Evolutionary conservation across 805 yeast species (phyloP).

Genomic region (Blastobotrys mokoenaii): DNA sequence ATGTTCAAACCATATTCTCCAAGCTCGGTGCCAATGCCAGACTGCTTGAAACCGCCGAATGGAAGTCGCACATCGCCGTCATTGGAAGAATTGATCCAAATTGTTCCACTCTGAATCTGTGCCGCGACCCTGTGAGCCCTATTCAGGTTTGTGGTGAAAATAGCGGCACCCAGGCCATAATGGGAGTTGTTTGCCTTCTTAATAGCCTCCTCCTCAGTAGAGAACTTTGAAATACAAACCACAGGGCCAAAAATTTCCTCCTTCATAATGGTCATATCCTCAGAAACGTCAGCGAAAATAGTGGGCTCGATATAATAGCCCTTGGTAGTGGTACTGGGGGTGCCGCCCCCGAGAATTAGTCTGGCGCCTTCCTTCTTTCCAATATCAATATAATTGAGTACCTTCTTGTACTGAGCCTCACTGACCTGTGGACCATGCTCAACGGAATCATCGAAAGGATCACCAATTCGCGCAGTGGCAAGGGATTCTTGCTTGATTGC

Average conservation of each 20-base stretch:
- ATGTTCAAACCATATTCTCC: conserved; percentile 80
- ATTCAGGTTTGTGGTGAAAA: conserved; percentile 69
- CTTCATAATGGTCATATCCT: conserved; percentile 63
- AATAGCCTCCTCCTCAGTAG: conserved; percentile 74
- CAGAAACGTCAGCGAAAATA: conserved; percentile 71
- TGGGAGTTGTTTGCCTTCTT: conserved; percentile 67
- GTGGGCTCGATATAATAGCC: conserved; percentile 56
- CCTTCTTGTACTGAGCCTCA: conserved; percentile 65
- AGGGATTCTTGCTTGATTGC: conserved; percentile 40
- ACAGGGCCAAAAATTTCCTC: conserved; percentile 97
- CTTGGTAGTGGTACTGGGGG: conserved; percentile 30
- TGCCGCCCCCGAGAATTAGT: conserved; percentile 72
- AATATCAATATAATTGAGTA: conserved; percentile 63
- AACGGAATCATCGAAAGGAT: conserved; percentile 69
- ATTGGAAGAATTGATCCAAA: conserved; percentile 87
- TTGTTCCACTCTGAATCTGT: conserved; percentile 76
- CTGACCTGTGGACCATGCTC: conserved; percentile 94
- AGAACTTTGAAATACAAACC: conserved; percentile 73
- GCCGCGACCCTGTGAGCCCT: conserved; percentile 69
- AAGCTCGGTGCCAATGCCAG: conserved; percentile 91
- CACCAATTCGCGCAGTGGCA: conserved; percentile 56
- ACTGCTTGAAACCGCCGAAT: conserved; percentile 86
- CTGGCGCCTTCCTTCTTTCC: conserved; percentile 84
- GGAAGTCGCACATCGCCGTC: conserved; percentile 84
- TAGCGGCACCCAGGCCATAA: conserved; percentile 74